phyloP scores from a whole-genome alignment of 208 protist species.

The Crithidia acanthocephali region DNA sequence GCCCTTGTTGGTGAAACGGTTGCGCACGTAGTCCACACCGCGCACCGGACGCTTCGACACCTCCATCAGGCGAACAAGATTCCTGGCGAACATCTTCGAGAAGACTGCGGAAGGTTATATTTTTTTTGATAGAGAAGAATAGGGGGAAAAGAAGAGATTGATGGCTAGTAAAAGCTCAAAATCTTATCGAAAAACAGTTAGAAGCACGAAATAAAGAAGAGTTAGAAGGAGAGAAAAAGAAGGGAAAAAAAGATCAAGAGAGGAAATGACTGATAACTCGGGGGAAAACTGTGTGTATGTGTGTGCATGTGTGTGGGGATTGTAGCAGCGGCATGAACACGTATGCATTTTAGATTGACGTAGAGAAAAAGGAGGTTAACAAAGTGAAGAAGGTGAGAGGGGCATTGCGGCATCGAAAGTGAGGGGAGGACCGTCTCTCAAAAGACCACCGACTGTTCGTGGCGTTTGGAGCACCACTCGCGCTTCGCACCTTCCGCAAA shows the following conservation, averaged over 20 bases:
- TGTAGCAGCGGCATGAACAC: not conserved
- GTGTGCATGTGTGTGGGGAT: not conserved
- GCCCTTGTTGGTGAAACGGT: constrained; percentile 76
- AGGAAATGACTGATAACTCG: constrained; percentile 4
- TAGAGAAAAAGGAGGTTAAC: not conserved
- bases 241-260: not conserved
- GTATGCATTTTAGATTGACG: too few species aligned
- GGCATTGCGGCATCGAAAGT: too few species aligned
- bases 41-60: constrained; percentile 51
- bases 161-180: not conserved
- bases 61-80: constrained; percentile 27
- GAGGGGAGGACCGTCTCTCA: too few species aligned
- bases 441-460: too few species aligned
- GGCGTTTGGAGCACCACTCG: too few species aligned
- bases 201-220: constrained; percentile 13
- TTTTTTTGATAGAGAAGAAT: too few species aligned
- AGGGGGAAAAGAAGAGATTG: not conserved
- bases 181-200: not conserved
- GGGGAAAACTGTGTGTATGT: too few species aligned
- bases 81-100: constrained; percentile 37
- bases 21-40: constrained; percentile 69
- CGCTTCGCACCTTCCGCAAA: too few species aligned
- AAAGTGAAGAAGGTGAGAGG: not conserved
- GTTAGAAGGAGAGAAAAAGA: not conserved
- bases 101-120: too few species aligned